Evolutionary conservation across 1,284 basidiomycete species (phyloP).

Genomic region (Melampsora americana): DNA sequence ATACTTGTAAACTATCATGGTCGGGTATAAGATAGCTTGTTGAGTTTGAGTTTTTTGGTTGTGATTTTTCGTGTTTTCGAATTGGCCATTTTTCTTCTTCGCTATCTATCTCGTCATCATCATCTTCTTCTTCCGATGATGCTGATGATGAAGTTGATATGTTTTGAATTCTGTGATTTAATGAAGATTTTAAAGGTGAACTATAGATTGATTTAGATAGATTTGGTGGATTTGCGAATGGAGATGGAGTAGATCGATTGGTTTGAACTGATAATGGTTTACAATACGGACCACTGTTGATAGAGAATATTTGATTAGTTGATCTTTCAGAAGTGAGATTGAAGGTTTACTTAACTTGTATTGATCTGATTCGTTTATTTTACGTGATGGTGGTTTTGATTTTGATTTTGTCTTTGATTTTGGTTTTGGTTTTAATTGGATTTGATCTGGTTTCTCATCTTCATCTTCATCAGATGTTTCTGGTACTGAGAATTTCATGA

Average conservation of each 20-base stretch:
- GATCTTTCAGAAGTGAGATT: too few relatives aligned
- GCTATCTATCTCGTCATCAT: conserved; percentile 15
- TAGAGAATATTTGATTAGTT: too few relatives aligned
- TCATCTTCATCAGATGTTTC: too few relatives aligned
- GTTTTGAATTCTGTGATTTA: conserved; percentile 20
- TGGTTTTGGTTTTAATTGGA: too few relatives aligned
- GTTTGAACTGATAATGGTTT: conserved; percentile 18
- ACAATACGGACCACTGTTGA: not conserved
- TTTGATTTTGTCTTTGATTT: too few relatives aligned
- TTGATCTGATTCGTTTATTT: too few relatives aligned
- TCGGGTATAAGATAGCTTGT: conserved; percentile 29
- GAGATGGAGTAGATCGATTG: conserved; percentile 32
- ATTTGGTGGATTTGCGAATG: conserved; percentile 17
- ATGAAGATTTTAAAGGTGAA: conserved; percentile 15
- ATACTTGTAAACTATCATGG: conserved; percentile 23
- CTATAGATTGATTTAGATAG: conserved; percentile 10
- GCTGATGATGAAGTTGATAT: conserved; percentile 7
- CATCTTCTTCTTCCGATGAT: conserved; percentile 15
- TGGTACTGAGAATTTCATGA: too few relatives aligned
- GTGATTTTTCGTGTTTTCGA: conserved; percentile 2
- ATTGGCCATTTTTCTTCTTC: conserved; percentile 43
- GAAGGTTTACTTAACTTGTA: too few relatives aligned
- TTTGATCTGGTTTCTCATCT: too few relatives aligned
- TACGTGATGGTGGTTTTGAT: too few relatives aligned
- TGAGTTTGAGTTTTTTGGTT: too few relatives aligned